These are phyloP conservation scores for Fusarium pininemorale DNA, from an alignment of 2,329 filamentous ascomycete species.

Conservation along the genomic window DNA sequence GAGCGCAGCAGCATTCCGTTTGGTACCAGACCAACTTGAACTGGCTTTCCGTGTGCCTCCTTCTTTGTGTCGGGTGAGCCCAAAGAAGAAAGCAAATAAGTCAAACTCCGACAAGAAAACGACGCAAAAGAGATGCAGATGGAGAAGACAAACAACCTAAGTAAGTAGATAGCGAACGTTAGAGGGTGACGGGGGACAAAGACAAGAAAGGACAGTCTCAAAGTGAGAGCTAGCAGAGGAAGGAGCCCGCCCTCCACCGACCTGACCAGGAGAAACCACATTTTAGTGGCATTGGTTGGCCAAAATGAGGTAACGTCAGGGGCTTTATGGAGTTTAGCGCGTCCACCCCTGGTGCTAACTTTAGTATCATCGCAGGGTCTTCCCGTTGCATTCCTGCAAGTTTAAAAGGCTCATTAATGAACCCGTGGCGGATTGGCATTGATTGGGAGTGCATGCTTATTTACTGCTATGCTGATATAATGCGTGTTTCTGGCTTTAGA, in stretches of 20 bases:
- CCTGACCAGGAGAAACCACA: conserved; percentile 1
- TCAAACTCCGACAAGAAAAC: background rate
- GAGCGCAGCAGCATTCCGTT: conserved; percentile 25
- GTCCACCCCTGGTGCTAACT: conserved; percentile 6
- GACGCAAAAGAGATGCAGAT: background rate
- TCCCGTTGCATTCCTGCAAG: background rate
- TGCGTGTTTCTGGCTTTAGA: background rate
- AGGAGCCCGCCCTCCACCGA: conserved; percentile 3
- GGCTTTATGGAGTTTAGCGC: conserved; percentile 14
- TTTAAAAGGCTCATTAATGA: conserved; percentile 1
- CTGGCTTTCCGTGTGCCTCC: background rate
- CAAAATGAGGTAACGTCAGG: background rate
- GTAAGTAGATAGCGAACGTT: background rate
- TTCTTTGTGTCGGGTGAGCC: background rate
- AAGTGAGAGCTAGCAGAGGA: background rate
- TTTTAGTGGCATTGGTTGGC: conserved; percentile 27
- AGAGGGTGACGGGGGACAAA: background rate
- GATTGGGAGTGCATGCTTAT: background rate
- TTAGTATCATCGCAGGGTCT: conserved; percentile 5
- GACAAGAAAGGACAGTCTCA: conserved; percentile 12
- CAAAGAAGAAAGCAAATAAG: background rate
- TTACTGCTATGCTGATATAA: background rate
- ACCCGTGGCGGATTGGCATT: background rate
- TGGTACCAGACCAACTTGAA: conserved; percentile 1
- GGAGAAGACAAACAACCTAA: background rate